Base-by-base conservation (phyloP, 75 land plant genomes). In the Isoetes taiwanensis region DNA sequence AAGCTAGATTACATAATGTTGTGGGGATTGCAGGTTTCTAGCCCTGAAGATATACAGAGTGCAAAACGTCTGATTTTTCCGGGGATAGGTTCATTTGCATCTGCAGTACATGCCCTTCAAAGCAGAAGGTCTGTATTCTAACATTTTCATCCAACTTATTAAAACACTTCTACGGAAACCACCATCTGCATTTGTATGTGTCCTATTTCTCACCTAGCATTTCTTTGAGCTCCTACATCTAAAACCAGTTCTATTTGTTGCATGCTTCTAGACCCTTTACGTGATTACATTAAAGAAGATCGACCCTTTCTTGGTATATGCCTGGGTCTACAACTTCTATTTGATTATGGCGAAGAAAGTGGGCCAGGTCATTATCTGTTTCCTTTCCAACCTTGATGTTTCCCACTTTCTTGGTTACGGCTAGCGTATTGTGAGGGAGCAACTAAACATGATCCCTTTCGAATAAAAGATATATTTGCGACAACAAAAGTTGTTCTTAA, bases 221-320 rank as follows among this genome's bases (percentile, higher is more conserved):
- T n/a, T n/a, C n/a, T n/a, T n/a, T n/a, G n/a, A n/a, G n/a, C n/a
- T n/a, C n/a, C n/a, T n/a, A n/a, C n/a, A n/a, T n/a, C n/a, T n/a
- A n/a, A n/a, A n/a, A n/a, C n/a, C n/a, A n/a, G n/a, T n/a, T n/a
- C n/a, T n/a, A n/a, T n/a, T n/a, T n/a, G n/a, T n/a, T n/a, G n/a
- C n/a, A n/a, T n/a, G n/a, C n/a, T n/a, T n/a, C n/a, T n/a, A n/a
- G 90, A 94, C 65, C 83, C 97, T 52, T 70, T 94, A 2, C 67
- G 76, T 59, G 42, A 57, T 1, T 94, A 89, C 56, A 85, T 94
- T 35, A 61, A 76, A 64, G 60, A 65, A 25, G 91, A 94, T 68
- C 86, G 83, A n/a, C 99, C 96, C 28, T 94, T 94, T 65, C 64
- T 94, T 29, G 99, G 99, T 54, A 94, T 94, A 30, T 94, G 99